Base-by-base conservation (phyloP, 2,329 filamentous ascomycete species). In the Chaetomiaceae sp. region DNA sequence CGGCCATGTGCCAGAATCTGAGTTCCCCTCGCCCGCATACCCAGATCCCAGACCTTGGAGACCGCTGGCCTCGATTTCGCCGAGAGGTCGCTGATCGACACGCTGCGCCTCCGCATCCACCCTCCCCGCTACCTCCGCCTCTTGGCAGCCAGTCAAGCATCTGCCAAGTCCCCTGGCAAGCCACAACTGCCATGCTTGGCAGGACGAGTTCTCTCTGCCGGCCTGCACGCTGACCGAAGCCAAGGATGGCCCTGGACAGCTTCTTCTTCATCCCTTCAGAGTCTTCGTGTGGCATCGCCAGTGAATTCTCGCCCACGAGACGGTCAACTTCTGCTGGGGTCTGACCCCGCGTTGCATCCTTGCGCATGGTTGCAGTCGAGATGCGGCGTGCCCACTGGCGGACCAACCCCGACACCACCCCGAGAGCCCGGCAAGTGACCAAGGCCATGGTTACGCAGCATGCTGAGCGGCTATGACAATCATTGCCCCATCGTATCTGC, bases 131-230 rank as follows among this genome's bases (percentile, higher is more conserved):
- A 6, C 3, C 27, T 31, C 27, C 31, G 15, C 22, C 15, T 12
- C 48, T 49, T 40, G 36, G 38, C 25, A 15, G 8, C 2, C 33
- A 43, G 20, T 47, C 53, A 56, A 56, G 54, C 54, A 53, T 55
- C 50, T 45, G 54, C 54, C 53, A 55, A 55, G 53, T 37, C 47
- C 34, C 47, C 53, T 34, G 22, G 46, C 46, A 46, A 53, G 52
- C 47, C 54, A 43, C 45, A 37, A 42, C n/a, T 17, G 31, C 25
- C 9, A 20, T 14, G 9, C 51, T 48, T 44, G 48, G 48, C 44
- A 50, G 33, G 33, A 7, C 23, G 15, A 25, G 17, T 8, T 22
- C 31, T 29, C 42, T 39, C n/a, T 22, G 36, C 34, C 29, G 37
- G 25, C 15, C 33, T 31, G 33, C 31, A 15, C 31, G 4, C 23